Evolutionary conservation across 495 filamentous ascomycete genomes (phyloP).

Genomic region (Cercophora scortea): DNA sequence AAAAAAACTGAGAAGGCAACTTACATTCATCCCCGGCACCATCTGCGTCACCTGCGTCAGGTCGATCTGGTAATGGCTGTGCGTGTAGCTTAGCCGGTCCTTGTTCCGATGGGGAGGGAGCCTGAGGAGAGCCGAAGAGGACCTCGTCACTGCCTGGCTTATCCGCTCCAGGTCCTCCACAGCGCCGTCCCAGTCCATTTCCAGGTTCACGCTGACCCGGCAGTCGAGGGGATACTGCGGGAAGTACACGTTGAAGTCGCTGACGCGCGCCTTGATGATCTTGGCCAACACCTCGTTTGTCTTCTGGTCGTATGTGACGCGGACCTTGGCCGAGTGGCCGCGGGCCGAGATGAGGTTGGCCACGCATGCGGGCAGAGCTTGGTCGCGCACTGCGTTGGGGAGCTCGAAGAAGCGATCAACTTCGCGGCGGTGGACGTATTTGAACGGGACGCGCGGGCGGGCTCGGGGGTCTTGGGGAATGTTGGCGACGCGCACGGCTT

Average conservation of each 20-base stretch:
- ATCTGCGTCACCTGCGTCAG: slow-evolving; percentile 56
- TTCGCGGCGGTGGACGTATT: slow-evolving; percentile 74
- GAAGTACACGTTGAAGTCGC: slow-evolving; percentile 72
- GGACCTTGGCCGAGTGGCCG: slow-evolving; percentile 57
- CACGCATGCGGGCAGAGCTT: slow-evolving; percentile 34
- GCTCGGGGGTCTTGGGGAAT: slow-evolving; percentile 19
- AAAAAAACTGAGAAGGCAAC: slow-evolving; percentile 14
- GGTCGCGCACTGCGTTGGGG: slow-evolving; percentile 40
- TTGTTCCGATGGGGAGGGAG: slow-evolving; percentile 53
- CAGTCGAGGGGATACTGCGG: slow-evolving; percentile 70
- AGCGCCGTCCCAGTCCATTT: slow-evolving; percentile 76
- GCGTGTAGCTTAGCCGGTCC: slow-evolving; percentile 81
- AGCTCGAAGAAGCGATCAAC: slow-evolving; percentile 77
- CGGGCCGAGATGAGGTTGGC: slow-evolving; percentile 42
- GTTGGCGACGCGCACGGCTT: slow-evolving; percentile 29
- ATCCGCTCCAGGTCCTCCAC: slow-evolving; percentile 43
- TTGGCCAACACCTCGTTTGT: slow-evolving; percentile 65
- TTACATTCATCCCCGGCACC: slow-evolving; percentile 37
- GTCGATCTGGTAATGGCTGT: slow-evolving; percentile 79
- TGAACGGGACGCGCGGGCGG: slow-evolving; percentile 53
- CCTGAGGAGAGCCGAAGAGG: neutral
- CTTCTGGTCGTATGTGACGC: slow-evolving; percentile 69
- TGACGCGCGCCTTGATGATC: slow-evolving; percentile 83
- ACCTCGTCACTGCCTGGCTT: slow-evolving; percentile 1
- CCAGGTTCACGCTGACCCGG: slow-evolving; percentile 81